phyloP scores from a whole-genome alignment of 2,329 filamentous ascomycete species.

The Thielaviopsis euricoi region DNA sequence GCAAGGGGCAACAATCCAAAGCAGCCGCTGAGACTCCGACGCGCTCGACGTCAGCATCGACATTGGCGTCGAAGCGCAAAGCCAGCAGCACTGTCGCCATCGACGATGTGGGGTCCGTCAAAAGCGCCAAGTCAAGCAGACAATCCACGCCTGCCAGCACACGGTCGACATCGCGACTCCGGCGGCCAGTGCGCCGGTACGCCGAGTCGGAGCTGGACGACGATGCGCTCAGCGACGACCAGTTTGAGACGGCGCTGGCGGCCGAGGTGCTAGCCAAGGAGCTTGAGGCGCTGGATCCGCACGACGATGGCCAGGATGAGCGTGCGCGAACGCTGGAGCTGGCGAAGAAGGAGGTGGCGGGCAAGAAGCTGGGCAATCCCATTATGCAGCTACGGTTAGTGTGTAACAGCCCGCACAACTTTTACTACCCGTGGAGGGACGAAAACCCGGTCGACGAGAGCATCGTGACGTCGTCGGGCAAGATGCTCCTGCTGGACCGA shows the following conservation, averaged over 20 bases:
- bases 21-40: not conserved
- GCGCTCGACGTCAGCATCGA: not conserved
- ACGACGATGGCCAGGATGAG: constrained; percentile 5
- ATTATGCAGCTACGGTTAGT: constrained; percentile 81
- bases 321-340: constrained; percentile 53
- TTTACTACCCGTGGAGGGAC: constrained; percentile 76
- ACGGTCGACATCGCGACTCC: constrained; percentile 29
- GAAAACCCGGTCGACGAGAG: constrained; percentile 54
- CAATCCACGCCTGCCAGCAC: constrained; percentile 53
- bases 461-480: constrained; percentile 75
- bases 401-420: constrained; percentile 90
- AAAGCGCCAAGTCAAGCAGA: constrained; percentile 60
- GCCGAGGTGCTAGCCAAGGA: constrained; percentile 50
- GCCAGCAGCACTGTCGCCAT: no score
- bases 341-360: constrained; percentile 73
- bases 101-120: constrained; percentile 27
- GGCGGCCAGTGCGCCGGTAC: constrained; percentile 19
- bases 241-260: constrained; percentile 43
- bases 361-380: constrained; percentile 86
- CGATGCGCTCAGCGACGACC: constrained; percentile 56
- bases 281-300: constrained; percentile 24
- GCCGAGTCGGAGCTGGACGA: constrained; percentile 37
- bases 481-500: constrained; percentile 87
- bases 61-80: constrained; percentile 15
- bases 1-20: not conserved